These are phyloP conservation scores for Kwoniella heveanensis DNA, from an alignment of 768 basidiomycete genomes.

Conservation along the genomic window DNA sequence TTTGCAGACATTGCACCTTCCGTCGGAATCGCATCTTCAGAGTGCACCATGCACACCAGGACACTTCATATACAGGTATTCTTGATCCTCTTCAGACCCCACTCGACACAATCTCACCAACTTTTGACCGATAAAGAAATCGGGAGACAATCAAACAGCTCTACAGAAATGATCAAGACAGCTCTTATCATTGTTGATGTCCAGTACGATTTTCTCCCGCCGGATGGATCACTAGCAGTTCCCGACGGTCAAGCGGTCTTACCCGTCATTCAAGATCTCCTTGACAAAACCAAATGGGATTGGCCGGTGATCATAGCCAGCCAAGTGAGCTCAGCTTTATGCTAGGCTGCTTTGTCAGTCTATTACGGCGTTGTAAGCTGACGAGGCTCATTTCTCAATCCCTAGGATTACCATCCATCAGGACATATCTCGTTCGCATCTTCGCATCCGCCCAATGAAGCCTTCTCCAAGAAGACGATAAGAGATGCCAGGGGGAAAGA, in stretches of 20 bases:
- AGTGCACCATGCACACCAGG: too few species aligned
- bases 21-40: too few species aligned
- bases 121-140: too few species aligned
- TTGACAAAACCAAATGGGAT: constrained; percentile 57
- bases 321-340: constrained; percentile 50
- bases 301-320: constrained; percentile 58
- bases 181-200: constrained; percentile 75
- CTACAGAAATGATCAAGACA: constrained; percentile 32
- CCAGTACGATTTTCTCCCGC: constrained; percentile 78
- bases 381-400: too few species aligned
- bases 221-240: constrained; percentile 70
- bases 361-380: not conserved
- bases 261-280: constrained; percentile 63
- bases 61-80: too few species aligned
- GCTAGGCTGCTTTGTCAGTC: not conserved
- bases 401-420: constrained; percentile 59
- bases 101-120: too few species aligned
- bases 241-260: constrained; percentile 66
- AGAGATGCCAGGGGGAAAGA: constrained; percentile 36
- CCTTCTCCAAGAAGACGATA: constrained; percentile 58
- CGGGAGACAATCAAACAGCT: not conserved
- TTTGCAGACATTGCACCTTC: not conserved
- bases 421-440: constrained; percentile 73
- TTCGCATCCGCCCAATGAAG: constrained; percentile 56
- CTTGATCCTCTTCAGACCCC: not conserved